Percentiles rank a stretch among this genome's conserved stretches.
These are phyloP conservation scores for Diplodia corticola DNA, from an alignment of 2,329 filamentous ascomycete species.

Conservation along the genomic window DNA sequence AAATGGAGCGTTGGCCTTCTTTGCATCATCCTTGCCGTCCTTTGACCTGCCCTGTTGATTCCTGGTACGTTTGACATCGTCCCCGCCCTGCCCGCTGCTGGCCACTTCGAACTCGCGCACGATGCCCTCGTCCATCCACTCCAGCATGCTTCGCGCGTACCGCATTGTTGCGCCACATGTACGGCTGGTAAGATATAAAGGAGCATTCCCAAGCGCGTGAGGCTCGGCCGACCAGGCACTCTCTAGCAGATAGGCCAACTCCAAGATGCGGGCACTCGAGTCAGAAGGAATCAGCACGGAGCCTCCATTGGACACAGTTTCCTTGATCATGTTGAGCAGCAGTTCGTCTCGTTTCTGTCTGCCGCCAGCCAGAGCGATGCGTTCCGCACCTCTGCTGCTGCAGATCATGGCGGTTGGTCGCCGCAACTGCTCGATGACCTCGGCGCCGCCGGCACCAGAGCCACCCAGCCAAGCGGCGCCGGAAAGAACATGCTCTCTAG, in stretches of 20 bases:
- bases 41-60: conserved; percentile 41
- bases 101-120: conserved; percentile 83
- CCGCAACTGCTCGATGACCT: conserved; percentile 89
- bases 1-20: conserved; percentile 68
- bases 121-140: conserved; percentile 98
- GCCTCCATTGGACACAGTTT: conserved; percentile 77
- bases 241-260: conserved; percentile 88
- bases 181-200: conserved; percentile 79
- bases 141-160: conserved; percentile 90
- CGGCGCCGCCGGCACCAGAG: conserved; percentile 74
- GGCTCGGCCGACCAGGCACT: conserved; percentile 69
- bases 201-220: conserved; percentile 48
- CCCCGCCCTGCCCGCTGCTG: conserved; percentile 42
- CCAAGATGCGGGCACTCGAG: conserved; percentile 89
- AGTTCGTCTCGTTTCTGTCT: conserved; percentile 82
- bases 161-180: conserved; percentile 87
- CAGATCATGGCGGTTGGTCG: conserved; percentile 94
- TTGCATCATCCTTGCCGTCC: conserved; percentile 46
- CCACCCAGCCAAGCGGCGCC: conserved; percentile 93
- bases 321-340: conserved; percentile 76
- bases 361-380: conserved; percentile 68
- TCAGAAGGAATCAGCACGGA: conserved; percentile 93
- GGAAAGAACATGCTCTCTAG: conserved; percentile 90
- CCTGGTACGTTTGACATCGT: conserved; percentile 34
- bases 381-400: conserved; percentile 78